Conservation (phyloP, 2,329 filamentous ascomycete species). For the Metarhizium robertsii region DNA sequence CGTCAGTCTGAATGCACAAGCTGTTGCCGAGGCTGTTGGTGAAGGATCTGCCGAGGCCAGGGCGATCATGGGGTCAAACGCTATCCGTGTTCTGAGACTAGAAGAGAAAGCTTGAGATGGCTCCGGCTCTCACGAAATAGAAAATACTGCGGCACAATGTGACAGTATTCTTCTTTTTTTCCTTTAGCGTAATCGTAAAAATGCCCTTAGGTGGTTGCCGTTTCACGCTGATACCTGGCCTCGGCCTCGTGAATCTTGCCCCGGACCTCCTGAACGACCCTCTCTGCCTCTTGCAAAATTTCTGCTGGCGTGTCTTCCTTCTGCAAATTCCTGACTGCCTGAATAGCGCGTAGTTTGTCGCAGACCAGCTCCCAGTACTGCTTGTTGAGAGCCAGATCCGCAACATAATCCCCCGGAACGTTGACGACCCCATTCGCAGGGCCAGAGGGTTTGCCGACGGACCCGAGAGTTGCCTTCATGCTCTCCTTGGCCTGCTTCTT, state of each 20-base stretch:
- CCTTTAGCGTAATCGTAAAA: background rate
- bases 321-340: conserved; percentile 23
- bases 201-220: conserved; percentile 9
- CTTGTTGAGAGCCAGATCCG: conserved; percentile 19
- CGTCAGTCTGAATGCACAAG: conserved; percentile 42
- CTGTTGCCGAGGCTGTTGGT: conserved; percentile 43
- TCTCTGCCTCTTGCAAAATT: conserved; percentile 20
- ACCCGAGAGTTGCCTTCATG: conserved; percentile 16
- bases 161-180: background rate
- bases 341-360: conserved; percentile 30
- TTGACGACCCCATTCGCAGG: conserved; percentile 24
- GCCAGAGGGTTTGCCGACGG: conserved; percentile 12
- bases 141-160: background rate
- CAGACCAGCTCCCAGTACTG: conserved; percentile 31
- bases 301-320: conserved; percentile 16
- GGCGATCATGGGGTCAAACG: conserved; percentile 52
- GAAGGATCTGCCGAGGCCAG: conserved; percentile 34
- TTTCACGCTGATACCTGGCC: conserved; percentile 23
- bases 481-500: conserved; percentile 27
- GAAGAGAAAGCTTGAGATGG: conserved; percentile 9
- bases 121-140: background rate
- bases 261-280: conserved; percentile 19
- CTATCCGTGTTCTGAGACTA: conserved; percentile 38
- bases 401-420: conserved; percentile 27
- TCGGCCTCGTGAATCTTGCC: conserved; percentile 27